Percentiles rank a stretch among this genome's conserved stretches.
phyloP scores from a whole-genome alignment of 2,329 filamentous ascomycete species.

The Cercospora nicotianae region DNA sequence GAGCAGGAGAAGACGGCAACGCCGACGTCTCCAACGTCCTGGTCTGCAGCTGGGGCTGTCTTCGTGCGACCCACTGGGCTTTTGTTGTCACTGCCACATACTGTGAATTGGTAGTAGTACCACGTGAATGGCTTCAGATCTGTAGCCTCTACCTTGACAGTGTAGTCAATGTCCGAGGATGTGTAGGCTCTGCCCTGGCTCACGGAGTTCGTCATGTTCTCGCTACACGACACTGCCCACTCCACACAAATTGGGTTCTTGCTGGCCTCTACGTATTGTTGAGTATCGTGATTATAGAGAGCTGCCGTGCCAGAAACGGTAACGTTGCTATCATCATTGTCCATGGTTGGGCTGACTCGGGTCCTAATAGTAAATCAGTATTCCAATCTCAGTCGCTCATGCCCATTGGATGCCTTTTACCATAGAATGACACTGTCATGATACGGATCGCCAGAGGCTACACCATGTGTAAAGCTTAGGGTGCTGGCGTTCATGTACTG shows the following conservation, averaged over 20 bases:
- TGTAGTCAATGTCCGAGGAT: slow-evolving; percentile 34
- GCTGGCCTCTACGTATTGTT: slow-evolving; percentile 31
- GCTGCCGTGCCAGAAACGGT: slow-evolving; percentile 31
- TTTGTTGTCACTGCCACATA: slow-evolving; percentile 29
- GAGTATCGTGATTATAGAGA: slow-evolving; percentile 33
- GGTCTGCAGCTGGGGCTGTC: slow-evolving; percentile 28
- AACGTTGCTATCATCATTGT: slow-evolving; percentile 33
- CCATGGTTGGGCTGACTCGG: slow-evolving; percentile 25
- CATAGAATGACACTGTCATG: slow-evolving; percentile 45
- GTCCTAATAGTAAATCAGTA: slow-evolving; percentile 27
- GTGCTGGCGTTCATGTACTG: slow-evolving; percentile 47
- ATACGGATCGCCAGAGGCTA: slow-evolving; percentile 46
- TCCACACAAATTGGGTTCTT: slow-evolving; percentile 29
- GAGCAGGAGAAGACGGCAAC: slow-evolving; percentile 34
- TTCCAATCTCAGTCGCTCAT: background rate
- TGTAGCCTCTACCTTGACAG: slow-evolving; percentile 33
- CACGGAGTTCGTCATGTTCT: slow-evolving; percentile 23
- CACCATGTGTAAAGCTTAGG: slow-evolving; percentile 62
- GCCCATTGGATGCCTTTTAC: slow-evolving; percentile 16
- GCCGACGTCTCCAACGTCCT: slow-evolving; percentile 29
- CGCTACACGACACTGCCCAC: slow-evolving; percentile 22
- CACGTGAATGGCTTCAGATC: slow-evolving; percentile 29
- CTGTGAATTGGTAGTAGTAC: slow-evolving; percentile 34
- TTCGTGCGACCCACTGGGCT: slow-evolving; percentile 34
- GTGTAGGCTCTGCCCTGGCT: slow-evolving; percentile 31